Conservation (phyloP, 2,329 filamentous ascomycete species). For the Emmonsia crescens region DNA sequence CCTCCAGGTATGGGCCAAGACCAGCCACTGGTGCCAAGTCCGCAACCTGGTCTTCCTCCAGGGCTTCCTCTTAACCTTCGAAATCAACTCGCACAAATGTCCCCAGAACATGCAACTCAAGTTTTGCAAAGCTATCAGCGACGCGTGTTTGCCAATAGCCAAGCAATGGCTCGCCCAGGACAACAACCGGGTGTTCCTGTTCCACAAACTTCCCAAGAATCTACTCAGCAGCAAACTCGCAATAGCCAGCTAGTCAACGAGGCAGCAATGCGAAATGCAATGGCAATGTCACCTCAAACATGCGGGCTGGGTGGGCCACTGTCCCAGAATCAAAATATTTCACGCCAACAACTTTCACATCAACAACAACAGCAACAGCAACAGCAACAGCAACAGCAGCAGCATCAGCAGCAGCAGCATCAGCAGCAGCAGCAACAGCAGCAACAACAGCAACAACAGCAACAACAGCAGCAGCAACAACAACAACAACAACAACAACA, state of each 20-base stretch:
- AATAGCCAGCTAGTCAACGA: constrained; percentile 26
- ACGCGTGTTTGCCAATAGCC: constrained; percentile 21
- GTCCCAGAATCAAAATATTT: constrained; percentile 23
- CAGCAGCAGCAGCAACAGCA: constrained; percentile 21
- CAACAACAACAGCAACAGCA: constrained; percentile 20
- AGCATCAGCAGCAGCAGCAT: constrained; percentile 21
- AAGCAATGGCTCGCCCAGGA: constrained; percentile 23
- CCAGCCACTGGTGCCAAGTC: constrained; percentile 22
- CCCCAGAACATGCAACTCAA: constrained; percentile 24
- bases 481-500: too few relatives aligned
- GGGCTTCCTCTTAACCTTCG: constrained; percentile 26
- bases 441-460: constrained; percentile 24
- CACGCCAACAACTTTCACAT: constrained; percentile 22
- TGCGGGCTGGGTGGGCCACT: constrained; percentile 21
- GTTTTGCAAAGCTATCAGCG: constrained; percentile 27
- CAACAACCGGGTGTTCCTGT: constrained; percentile 21
- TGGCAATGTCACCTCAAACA: constrained; percentile 26
- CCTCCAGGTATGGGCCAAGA: constrained; percentile 24
- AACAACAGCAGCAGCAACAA: too few relatives aligned
- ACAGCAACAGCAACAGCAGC: constrained; percentile 21
- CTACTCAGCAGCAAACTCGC: constrained; percentile 23
- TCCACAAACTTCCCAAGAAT: constrained; percentile 23
- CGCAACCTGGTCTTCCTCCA: constrained; percentile 24
- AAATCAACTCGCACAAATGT: constrained; percentile 26
- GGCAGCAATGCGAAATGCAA: constrained; percentile 25